Evolutionary conservation across 805 yeast species (phyloP), one percentile per base, ranked within the genome.

Genomic region (Tetrapisispora fleetii): DNA sequence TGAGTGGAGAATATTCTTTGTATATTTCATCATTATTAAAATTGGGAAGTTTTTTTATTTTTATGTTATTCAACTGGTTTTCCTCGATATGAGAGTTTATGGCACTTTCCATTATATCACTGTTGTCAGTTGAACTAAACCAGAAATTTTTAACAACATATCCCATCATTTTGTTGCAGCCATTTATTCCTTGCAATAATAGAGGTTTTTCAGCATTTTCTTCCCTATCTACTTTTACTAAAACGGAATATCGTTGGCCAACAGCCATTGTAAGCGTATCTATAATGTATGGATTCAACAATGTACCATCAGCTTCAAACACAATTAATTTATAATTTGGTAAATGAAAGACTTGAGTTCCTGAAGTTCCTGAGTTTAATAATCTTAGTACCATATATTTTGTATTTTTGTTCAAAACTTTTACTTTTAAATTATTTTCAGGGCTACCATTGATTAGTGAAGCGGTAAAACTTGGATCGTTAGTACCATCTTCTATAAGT

Each of bases 171-270:
- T 48, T 72, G 59, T 77, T 78, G 51, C 79, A 60, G 7, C 74
- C 70, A 48, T 77, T 78, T 54, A 82, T 74, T 47, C 82, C 65
- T 35, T 48, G 17, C 4, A 38, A 6, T 38, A 38, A 6, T 19
- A 3, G 49, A 5, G 56, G 16, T 4, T 36, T 43, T 6, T 28
- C 33, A 3, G 46, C 36, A 51, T 28, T 58, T 53, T 78, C 71
- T 65, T 40, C 71, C 65, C 40, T 67, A 61, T 56, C 63, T 52
- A 87, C 74, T 33, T 68, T 73, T 22, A 86, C 58, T 45, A 85
- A 62, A 1, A 84, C 79, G 11, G 86, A 76, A 59, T 80, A 79
- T 56, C 96, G 71, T 67, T 88, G 95, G 2, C 91, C 95, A 6
- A 83, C 88, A 0, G 89, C 78, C 30, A 79, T 49, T 50, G 72